A percentile compares a stretch with the other conserved stretches of the same genome.
phyloP scores from a whole-genome alignment of 139 green algal genomes.

The Chlorella sorokiniana region DNA sequence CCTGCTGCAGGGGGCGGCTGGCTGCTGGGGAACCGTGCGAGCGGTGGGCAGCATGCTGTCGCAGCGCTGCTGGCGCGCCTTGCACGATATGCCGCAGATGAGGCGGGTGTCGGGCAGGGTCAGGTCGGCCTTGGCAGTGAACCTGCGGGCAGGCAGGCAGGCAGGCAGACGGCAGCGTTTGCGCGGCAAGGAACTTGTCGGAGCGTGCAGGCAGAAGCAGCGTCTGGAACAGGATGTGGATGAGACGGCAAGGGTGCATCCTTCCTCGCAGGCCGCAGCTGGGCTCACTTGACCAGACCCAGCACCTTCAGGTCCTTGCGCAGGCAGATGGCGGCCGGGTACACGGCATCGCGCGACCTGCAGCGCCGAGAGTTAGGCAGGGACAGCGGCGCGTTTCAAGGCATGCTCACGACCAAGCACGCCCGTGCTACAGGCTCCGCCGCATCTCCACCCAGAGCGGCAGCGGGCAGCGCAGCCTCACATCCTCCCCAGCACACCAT shows the following conservation, averaged over 20 bases:
- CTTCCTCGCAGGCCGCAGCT: background rate
- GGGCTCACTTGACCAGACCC: background rate
- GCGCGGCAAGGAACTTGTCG: too few relatives aligned
- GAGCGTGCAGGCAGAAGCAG: background rate
- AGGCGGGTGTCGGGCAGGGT: constrained; percentile 2
- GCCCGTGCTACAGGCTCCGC: too few relatives aligned
- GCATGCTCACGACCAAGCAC: too few relatives aligned
- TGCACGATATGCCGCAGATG: constrained; percentile 17
- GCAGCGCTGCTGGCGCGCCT: background rate
- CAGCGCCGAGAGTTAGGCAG: background rate
- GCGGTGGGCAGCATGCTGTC: too few relatives aligned
- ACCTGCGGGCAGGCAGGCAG: constrained; percentile 10
- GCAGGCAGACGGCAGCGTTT: too few relatives aligned
- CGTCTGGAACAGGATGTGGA: background rate
- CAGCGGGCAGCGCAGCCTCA: too few relatives aligned
- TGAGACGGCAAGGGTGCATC: background rate
- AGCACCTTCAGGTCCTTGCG: constrained; percentile 5
- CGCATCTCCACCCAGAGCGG: too few relatives aligned
- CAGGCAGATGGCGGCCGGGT: constrained; percentile 11
- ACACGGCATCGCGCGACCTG: background rate
- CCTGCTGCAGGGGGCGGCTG: too few relatives aligned
- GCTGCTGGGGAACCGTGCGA: too few relatives aligned
- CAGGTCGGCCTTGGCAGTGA: constrained; percentile 17
- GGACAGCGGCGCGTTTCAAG: too few relatives aligned
- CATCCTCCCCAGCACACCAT: too few relatives aligned